Evolutionary conservation across 441 rosid species (phyloP).

Genomic region (Euphorbia schlechtendalii): DNA sequence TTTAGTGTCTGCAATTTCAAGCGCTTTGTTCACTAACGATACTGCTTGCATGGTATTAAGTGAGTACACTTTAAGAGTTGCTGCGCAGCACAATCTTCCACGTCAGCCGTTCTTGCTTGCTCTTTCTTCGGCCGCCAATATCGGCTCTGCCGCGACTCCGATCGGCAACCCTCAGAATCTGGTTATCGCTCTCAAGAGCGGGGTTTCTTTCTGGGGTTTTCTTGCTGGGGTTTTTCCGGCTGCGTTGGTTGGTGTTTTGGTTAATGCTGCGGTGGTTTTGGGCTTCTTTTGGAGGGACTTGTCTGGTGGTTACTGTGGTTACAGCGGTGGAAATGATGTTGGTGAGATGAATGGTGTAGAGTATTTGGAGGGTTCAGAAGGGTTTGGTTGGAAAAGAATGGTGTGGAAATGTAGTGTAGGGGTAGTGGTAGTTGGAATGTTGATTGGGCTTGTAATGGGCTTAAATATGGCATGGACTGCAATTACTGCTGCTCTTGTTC

Average conservation of each 20-base stretch:
- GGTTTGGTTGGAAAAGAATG: slow-evolving; percentile 30
- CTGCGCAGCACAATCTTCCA: slow-evolving; percentile 64
- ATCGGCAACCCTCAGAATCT: slow-evolving; percentile 89
- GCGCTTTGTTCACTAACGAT: slow-evolving; percentile 81
- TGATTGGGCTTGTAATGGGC: slow-evolving; percentile 54
- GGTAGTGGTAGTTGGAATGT: slow-evolving; percentile 54
- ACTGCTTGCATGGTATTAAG: slow-evolving; percentile 67
- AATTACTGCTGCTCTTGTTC: slow-evolving; percentile 71
- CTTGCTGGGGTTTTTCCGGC: slow-evolving; percentile 52
- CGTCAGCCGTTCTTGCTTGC: slow-evolving; percentile 75
- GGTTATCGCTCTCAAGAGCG: slow-evolving; percentile 59
- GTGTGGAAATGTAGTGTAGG: slow-evolving; percentile 59
- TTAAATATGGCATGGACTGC: slow-evolving; percentile 86
- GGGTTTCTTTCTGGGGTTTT: slow-evolving; percentile 52
- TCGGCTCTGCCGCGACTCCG: slow-evolving; percentile 80
- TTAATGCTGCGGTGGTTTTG: slow-evolving; percentile 40
- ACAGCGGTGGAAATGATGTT: slow-evolving; percentile 18
- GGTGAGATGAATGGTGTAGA: not conserved
- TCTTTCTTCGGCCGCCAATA: slow-evolving; percentile 71
- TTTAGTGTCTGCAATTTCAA: slow-evolving; percentile 58
- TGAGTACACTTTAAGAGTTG: slow-evolving; percentile 65
- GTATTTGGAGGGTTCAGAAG: too few relatives aligned
- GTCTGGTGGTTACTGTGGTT: slow-evolving; percentile 42
- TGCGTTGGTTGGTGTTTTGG: slow-evolving; percentile 47
- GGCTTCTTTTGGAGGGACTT: slow-evolving; percentile 54